Evolutionary conservation across 2,329 filamentous ascomycete genomes (phyloP).

Genomic region (Emmonsia crescens): DNA sequence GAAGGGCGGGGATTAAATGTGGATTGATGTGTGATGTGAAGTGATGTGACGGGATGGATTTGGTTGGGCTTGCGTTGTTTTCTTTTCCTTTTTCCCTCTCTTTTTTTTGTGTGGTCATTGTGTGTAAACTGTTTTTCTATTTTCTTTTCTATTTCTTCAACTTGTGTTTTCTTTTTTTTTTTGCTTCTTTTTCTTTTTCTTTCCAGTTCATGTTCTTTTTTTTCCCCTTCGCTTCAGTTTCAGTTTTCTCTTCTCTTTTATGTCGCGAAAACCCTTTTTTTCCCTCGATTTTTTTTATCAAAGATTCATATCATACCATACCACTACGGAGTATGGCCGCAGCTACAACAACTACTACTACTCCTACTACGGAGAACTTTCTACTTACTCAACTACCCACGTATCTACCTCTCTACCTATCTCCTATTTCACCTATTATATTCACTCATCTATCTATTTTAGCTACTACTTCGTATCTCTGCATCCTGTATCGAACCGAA

Average conservation of each 20-base stretch:
- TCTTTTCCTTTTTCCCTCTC: not conserved
- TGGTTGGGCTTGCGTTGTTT: not conserved
- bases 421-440: no score
- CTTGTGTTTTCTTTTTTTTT: not conserved
- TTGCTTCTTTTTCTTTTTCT: not conserved
- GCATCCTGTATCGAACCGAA: no score
- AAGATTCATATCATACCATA: not conserved
- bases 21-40: not conserved
- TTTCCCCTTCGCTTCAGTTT: not conserved
- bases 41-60: not conserved
- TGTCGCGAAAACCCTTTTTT: not conserved
- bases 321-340: not conserved
- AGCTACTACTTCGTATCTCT: no score
- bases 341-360: not conserved
- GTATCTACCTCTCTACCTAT: not conserved
- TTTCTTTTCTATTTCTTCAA: not conserved
- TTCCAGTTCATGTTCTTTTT: not conserved
- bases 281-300: not conserved
- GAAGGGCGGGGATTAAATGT: not conserved
- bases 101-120: not conserved
- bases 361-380: no score
- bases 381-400: not conserved
- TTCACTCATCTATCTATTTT: no score
- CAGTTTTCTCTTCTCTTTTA: not conserved
- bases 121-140: not conserved